phyloP scores from a whole-genome alignment of 2,329 filamentous ascomycete species.

The Acrocalymma vagum region DNA sequence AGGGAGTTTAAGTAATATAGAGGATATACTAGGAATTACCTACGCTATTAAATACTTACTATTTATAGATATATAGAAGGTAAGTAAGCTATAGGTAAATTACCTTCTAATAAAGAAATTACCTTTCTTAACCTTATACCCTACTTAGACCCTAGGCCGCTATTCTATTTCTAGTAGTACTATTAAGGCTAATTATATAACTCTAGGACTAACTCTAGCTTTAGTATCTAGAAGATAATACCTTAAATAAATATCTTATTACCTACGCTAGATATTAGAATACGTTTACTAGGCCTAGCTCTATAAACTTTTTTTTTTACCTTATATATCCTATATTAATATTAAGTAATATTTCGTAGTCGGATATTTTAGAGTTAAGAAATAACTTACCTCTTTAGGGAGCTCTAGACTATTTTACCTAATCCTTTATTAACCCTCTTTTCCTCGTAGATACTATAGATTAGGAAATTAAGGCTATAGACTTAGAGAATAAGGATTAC shows the following conservation, averaged over 20 bases:
- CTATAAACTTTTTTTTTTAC: slow-evolving; percentile 98
- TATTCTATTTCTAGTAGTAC: too few relatives aligned
- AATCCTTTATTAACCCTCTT: slow-evolving; percentile 90
- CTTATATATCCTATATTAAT: slow-evolving; percentile 78
- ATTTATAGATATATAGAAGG: slow-evolving; percentile 98
- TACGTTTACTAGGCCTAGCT: slow-evolving; percentile 90
- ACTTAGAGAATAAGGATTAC: slow-evolving; percentile 98
- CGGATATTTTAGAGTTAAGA: slow-evolving; percentile 45
- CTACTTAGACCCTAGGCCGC: too few relatives aligned
- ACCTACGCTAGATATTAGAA: slow-evolving; percentile 92
- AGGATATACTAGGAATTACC: slow-evolving; percentile 92
- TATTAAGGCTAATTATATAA: too few relatives aligned
- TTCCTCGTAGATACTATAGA: slow-evolving; percentile 87
- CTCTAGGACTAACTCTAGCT: slow-evolving; percentile 2
- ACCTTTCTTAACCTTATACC: too few relatives aligned
- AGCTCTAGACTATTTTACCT: slow-evolving; percentile 88
- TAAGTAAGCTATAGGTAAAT: too few relatives aligned
- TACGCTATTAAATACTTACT: slow-evolving; percentile 95
- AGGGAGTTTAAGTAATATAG: slow-evolving; percentile 91
- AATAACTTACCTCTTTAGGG: slow-evolving; percentile 73
- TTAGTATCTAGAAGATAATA: slow-evolving; percentile 82
- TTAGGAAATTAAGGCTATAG: slow-evolving; percentile 85
- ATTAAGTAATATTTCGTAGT: slow-evolving; percentile 56
- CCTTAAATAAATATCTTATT: slow-evolving; percentile 92
- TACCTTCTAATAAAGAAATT: too few relatives aligned